phyloP scores from a whole-genome alignment of 768 basidiomycete species.

The Serendipita sp. region DNA sequence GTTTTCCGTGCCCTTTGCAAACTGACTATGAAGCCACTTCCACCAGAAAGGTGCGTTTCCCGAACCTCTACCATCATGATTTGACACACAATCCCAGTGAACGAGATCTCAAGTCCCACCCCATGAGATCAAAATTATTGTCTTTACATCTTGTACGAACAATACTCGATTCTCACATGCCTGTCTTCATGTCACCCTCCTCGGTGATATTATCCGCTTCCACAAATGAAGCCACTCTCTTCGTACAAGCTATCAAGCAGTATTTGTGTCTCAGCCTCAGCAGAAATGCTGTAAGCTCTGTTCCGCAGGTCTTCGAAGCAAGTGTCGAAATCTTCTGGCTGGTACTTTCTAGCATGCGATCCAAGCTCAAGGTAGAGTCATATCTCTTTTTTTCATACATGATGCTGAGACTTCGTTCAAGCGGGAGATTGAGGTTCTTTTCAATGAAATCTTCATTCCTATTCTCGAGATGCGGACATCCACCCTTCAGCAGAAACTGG shows the following conservation, averaged over 20 bases:
- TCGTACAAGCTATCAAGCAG: constrained; percentile 88
- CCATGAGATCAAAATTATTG: constrained; percentile 91
- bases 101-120: constrained; percentile 87
- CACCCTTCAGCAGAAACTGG: constrained; percentile 85
- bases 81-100: constrained; percentile 38
- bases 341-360: constrained; percentile 82
- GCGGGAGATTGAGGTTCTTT: constrained; percentile 99
- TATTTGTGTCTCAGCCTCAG: constrained; percentile 87
- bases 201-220: constrained; percentile 89
- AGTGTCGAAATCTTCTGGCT: constrained; percentile 99
- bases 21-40: constrained; percentile 92
- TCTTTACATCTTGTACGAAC: constrained; percentile 89
- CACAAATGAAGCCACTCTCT: constrained; percentile 71
- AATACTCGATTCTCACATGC: constrained; percentile 81
- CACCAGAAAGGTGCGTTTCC: constrained; percentile 64
- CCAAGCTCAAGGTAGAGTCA: constrained; percentile 71
- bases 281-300: constrained; percentile 87
- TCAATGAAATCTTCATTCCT: constrained; percentile 97
- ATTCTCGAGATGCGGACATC: constrained; percentile 97
- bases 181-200: constrained; percentile 69
- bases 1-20: constrained; percentile 96
- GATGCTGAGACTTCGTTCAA: constrained; percentile 20
- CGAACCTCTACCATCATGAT: background rate
- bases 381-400: background rate
- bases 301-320: constrained; percentile 92